Conservation (phyloP, 176 grass and related monocot species). For the Phoenix roebelenii region DNA sequence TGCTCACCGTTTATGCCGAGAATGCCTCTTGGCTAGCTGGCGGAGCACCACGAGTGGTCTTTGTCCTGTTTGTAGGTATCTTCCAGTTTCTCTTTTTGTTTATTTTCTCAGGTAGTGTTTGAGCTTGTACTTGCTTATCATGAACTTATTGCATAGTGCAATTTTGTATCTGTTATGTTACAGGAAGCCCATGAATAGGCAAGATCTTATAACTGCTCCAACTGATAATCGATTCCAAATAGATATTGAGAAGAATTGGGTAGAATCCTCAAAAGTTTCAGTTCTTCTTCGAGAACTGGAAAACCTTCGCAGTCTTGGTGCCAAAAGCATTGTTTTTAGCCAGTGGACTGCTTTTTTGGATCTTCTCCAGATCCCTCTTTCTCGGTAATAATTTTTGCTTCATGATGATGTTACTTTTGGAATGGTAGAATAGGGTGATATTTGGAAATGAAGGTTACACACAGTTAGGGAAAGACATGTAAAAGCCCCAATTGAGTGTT, state of each 20-base stretch:
- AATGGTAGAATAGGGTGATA: too few species aligned
- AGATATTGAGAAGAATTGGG: constrained; percentile 83
- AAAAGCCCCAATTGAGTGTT: too few species aligned
- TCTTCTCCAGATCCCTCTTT: constrained; percentile 96
- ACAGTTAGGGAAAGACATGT: too few species aligned
- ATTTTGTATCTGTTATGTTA: background rate
- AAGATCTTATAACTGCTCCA: constrained; percentile 91
- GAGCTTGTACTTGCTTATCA: background rate
- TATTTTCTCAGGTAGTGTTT: constrained; percentile 9
- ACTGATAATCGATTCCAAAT: constrained; percentile 70
- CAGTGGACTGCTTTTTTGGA: constrained; percentile 99
- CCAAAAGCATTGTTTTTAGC: constrained; percentile 94
- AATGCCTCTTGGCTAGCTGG: constrained; percentile 90
- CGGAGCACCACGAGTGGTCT: constrained; percentile 50
- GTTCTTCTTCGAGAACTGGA: constrained; percentile 73
- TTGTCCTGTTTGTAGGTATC: constrained; percentile 89
- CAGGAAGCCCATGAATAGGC: constrained; percentile 62
- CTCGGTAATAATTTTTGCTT: constrained; percentile 36
- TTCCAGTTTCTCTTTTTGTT: constrained; percentile 3
- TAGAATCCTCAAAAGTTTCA: constrained; percentile 91
- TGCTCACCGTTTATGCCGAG: constrained; percentile 81
- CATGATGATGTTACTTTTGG: background rate
- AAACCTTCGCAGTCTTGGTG: constrained; percentile 38
- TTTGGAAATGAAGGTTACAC: too few species aligned
- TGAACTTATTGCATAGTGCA: background rate